Conservation (phyloP, 805 yeast species). For the Candida pini region DNA sequence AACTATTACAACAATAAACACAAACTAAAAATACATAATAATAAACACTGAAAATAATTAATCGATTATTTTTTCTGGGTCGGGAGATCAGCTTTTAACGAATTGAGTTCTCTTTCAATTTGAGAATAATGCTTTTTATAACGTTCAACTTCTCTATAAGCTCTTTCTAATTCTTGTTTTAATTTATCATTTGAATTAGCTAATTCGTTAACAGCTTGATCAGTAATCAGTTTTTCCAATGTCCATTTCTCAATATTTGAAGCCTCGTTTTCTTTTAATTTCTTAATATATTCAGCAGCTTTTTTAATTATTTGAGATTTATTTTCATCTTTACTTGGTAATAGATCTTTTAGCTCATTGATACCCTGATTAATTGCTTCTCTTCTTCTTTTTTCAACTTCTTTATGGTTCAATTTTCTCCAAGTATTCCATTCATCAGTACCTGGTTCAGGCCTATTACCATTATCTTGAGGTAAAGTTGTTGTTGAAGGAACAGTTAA, state of each 20-base stretch:
- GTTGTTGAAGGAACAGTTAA: slow-evolving; percentile 19
- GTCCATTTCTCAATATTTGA: slow-evolving; percentile 93
- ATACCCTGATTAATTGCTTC: slow-evolving; percentile 87
- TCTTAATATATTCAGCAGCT: slow-evolving; percentile 85
- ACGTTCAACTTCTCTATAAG: slow-evolving; percentile 85
- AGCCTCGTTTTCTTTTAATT: slow-evolving; percentile 85
- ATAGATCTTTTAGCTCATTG: slow-evolving; percentile 65
- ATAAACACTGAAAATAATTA: slow-evolving; percentile 1
- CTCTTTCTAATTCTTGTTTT: slow-evolving; percentile 81
- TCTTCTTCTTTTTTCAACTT: slow-evolving; percentile 89
- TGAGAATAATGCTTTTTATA: slow-evolving; percentile 51
- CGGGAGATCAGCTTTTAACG: slow-evolving; percentile 8
- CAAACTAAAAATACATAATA: slow-evolving; percentile 2
- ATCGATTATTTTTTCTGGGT: slow-evolving; percentile 3
- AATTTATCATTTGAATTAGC: slow-evolving; percentile 81
- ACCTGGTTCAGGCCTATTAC: slow-evolving; percentile 59
- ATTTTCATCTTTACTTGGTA: slow-evolving; percentile 81
- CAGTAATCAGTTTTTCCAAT: slow-evolving; percentile 83
- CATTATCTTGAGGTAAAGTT: slow-evolving; percentile 12
- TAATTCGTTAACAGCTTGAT: slow-evolving; percentile 84
- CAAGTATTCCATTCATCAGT: slow-evolving; percentile 77
- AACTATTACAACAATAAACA: neutral
- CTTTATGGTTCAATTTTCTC: slow-evolving; percentile 89
- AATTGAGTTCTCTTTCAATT: slow-evolving; percentile 11
- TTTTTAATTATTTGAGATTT: slow-evolving; percentile 85